Conservation (phyloP, 1,284 basidiomycete species). For the Schizopora paradoxa region DNA sequence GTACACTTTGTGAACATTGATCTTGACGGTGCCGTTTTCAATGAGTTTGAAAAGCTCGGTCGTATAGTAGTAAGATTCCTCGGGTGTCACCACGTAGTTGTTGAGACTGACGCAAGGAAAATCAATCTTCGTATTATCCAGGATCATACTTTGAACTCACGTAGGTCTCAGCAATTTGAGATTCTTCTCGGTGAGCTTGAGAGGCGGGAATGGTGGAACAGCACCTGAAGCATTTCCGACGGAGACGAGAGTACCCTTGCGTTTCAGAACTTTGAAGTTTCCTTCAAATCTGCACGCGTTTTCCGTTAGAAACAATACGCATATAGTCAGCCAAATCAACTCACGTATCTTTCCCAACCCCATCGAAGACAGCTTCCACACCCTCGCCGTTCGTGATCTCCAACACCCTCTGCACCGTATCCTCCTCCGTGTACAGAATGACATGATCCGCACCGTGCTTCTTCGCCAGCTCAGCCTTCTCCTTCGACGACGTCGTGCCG, state of each 20-base stretch:
- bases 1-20: slow-evolving; percentile 75
- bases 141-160: no score
- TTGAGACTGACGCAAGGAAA: slow-evolving; percentile 37
- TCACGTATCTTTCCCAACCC: slow-evolving; percentile 89
- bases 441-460: slow-evolving; percentile 83
- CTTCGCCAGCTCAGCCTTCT: slow-evolving; percentile 83
- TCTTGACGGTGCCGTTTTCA: slow-evolving; percentile 56
- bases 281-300: slow-evolving; percentile 59
- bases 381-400: slow-evolving; percentile 81
- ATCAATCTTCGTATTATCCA: no score
- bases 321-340: slow-evolving; percentile 27
- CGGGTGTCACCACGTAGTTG: slow-evolving; percentile 69
- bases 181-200: slow-evolving; percentile 81
- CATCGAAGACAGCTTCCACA: slow-evolving; percentile 86
- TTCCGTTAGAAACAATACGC: not conserved
- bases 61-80: slow-evolving; percentile 67
- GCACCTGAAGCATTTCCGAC: slow-evolving; percentile 90
- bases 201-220: slow-evolving; percentile 64
- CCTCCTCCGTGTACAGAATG: slow-evolving; percentile 72
- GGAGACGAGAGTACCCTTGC: slow-evolving; percentile 83
- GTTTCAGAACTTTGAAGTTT: slow-evolving; percentile 74
- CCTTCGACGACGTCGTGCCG: slow-evolving; percentile 84
- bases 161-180: slow-evolving; percentile 73
- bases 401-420: slow-evolving; percentile 67
- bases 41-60: slow-evolving; percentile 65